Conservation (phyloP, 2,329 filamentous ascomycete species). For the Fusarium floridanum region DNA sequence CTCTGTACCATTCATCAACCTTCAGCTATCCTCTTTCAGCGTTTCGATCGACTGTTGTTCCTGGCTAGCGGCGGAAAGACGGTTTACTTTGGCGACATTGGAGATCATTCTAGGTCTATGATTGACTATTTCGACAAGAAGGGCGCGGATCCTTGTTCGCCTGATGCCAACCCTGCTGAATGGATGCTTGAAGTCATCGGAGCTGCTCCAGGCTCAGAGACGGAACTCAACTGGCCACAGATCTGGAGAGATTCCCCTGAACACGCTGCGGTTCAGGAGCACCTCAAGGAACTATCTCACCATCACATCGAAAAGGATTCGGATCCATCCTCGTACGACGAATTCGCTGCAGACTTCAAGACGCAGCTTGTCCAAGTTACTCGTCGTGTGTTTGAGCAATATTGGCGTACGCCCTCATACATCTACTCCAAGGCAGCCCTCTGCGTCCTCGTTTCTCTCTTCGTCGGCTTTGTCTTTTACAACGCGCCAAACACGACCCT, state of each 20-base stretch:
- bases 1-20: conserved; percentile 67
- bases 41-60: conserved; percentile 70
- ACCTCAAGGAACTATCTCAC: conserved; percentile 47
- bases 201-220: conserved; percentile 63
- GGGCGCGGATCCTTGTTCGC: conserved; percentile 65
- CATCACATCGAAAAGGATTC: conserved; percentile 4
- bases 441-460: conserved; percentile 34
- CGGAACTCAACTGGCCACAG: conserved; percentile 54
- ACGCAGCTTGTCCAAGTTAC: conserved; percentile 52
- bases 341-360: conserved; percentile 48
- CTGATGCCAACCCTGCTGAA: conserved; percentile 74
- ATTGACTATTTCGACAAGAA: conserved; percentile 72
- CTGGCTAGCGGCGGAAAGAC: conserved; percentile 72
- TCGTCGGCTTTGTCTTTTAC: conserved; percentile 75
- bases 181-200: conserved; percentile 69
- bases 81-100: conserved; percentile 75
- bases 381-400: conserved; percentile 53
- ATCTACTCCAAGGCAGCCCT: conserved; percentile 67
- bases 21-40: conserved; percentile 60
- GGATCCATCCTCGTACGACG: conserved; percentile 43
- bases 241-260: conserved; percentile 54
- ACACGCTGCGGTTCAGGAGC: conserved; percentile 47
- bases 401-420: conserved; percentile 65
- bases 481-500: conserved; percentile 68
- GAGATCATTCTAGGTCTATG: conserved; percentile 65